Base-by-base conservation (phyloP, 1,139 yeast genomes). In the Suhomyces panamericanus region DNA sequence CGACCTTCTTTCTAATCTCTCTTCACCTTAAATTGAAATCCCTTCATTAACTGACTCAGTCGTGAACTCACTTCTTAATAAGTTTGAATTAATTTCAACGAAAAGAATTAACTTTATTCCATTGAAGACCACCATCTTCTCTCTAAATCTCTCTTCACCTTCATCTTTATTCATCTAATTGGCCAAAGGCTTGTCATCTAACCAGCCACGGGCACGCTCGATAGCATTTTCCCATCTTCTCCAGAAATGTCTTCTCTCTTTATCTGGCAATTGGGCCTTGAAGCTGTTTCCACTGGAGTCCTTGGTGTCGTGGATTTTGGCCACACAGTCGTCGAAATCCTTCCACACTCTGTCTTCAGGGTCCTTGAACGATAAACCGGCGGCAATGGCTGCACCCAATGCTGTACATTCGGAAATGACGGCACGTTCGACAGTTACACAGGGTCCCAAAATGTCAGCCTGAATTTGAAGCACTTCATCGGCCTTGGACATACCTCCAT, bases 401-500 rank as follows among this genome's bases (percentile, higher is more conserved):
- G 98, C 97, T 5, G 98, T 91, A 63, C 96, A 90, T 67, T 91
- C 98, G 30, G 89, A 73, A 64, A 86, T 87, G 27, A 81, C 78
- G 1, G 97, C 93, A 57, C 96, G 76, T 59, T 80, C 78, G 41
- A 91, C 95, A 29, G 83, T 80, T 32, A 90, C 89, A 63, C 96
- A 89, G 2, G 89, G 89, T 1, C 91, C 91, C 56, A 90, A 75
- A 51, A 91, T 83, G 64, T 91, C 95, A 10, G 96, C 87, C 69
- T 91, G 98, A 53, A 91, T 89, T 70, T 88, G 96, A 85, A 91
- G 86, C 45, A 91, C 95, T 58, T 87, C 93, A 61, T 86, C 86
- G 9, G 96, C 90, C 59, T 87, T 83, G 33, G 96, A 87, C 95
- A 91, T 86, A 55, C 98, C 98, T 48, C 98, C 98, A 63, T 91